Percentiles rank a stretch among this genome's conserved stretches.
Evolutionary conservation across 2,329 filamentous ascomycete species (phyloP).

Genomic region (Venturiaceae sp.): DNA sequence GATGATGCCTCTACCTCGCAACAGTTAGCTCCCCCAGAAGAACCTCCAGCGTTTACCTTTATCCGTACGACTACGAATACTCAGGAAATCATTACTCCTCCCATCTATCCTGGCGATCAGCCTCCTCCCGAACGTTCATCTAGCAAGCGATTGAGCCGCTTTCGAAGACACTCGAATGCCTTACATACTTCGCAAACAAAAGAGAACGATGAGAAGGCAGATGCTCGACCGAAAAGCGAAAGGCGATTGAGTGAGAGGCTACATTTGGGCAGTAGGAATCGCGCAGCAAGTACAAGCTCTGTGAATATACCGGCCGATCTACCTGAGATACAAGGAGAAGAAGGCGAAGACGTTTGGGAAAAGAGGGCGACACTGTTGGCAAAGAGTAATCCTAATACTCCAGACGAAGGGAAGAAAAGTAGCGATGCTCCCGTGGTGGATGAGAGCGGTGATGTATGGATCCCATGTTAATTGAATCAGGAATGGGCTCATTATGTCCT

Average conservation of each 20-base stretch:
- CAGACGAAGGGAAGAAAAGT: constrained; percentile 13
- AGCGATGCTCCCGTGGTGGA: constrained; percentile 27
- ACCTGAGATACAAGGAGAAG: constrained; percentile 56
- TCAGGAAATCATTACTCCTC: constrained; percentile 69
- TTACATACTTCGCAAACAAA: constrained; percentile 12
- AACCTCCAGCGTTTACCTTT: constrained; percentile 68
- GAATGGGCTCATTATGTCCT: background rate
- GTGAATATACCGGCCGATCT: constrained; percentile 70
- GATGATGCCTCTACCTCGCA: constrained; percentile 14
- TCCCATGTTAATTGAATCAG: background rate
- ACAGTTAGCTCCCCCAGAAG: constrained; percentile 17
- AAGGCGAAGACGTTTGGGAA: constrained; percentile 63
- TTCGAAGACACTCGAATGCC: constrained; percentile 14
- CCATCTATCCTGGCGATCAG: constrained; percentile 39
- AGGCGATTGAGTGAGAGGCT: constrained; percentile 58
- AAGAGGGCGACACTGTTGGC: constrained; percentile 84
- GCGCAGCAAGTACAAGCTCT: constrained; percentile 47
- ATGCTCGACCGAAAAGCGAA: constrained; percentile 19
- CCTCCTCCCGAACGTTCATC: background rate
- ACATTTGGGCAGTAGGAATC: constrained; percentile 46
- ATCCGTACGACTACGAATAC: constrained; percentile 74
- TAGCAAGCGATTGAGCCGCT: background rate
- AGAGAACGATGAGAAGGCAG: constrained; percentile 7
- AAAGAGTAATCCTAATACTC: constrained; percentile 39
- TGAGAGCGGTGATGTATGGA: constrained; percentile 27